Percentiles rank a stretch among this genome's conserved stretches.
Evolutionary conservation across 106 monocot species (phyloP).

Genomic region (Allium sativum): DNA sequence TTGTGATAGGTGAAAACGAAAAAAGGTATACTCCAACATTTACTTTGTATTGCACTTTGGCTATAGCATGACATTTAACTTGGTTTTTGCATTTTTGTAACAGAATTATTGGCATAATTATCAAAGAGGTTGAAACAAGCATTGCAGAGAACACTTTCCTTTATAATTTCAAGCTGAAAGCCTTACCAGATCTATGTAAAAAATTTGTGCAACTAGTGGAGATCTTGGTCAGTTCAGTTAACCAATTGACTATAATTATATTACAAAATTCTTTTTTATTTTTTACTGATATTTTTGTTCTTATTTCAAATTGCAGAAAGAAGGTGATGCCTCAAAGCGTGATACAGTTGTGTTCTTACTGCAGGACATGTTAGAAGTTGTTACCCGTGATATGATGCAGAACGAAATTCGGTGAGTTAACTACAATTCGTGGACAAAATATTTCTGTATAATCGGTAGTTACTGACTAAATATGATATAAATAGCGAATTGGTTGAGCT

Average conservation of each 20-base stretch:
- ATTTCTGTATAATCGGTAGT: not conserved
- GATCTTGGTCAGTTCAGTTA: constrained; percentile 54
- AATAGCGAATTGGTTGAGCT: constrained; percentile 85
- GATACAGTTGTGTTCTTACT: constrained; percentile 76
- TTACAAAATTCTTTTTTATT: not conserved
- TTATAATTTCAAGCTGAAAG: constrained; percentile 81
- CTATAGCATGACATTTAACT: not conserved
- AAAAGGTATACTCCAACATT: constrained; percentile 38
- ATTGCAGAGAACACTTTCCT: constrained; percentile 75
- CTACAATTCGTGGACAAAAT: not conserved
- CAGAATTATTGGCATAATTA: constrained; percentile 86
- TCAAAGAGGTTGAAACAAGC: constrained; percentile 85
- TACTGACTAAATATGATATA: constrained; percentile 2
- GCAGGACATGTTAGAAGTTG: constrained; percentile 98
- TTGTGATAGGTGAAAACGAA: constrained; percentile 91
- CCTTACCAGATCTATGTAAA: constrained; percentile 54
- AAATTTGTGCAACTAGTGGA: constrained; percentile 85
- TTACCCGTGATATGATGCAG: constrained; percentile 97
- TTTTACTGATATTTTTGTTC: not conserved
- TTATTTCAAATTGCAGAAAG: constrained; percentile 43
- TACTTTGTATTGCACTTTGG: too few species aligned
- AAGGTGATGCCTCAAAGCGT: constrained; percentile 63
- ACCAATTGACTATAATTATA: not conserved
- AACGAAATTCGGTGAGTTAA: constrained; percentile 74
- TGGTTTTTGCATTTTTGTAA: not conserved